A percentile compares a stretch with the other conserved stretches of the same genome.
Evolutionary conservation across 768 basidiomycete genomes (phyloP).

Genomic region (Austroboletus eburneus): DNA sequence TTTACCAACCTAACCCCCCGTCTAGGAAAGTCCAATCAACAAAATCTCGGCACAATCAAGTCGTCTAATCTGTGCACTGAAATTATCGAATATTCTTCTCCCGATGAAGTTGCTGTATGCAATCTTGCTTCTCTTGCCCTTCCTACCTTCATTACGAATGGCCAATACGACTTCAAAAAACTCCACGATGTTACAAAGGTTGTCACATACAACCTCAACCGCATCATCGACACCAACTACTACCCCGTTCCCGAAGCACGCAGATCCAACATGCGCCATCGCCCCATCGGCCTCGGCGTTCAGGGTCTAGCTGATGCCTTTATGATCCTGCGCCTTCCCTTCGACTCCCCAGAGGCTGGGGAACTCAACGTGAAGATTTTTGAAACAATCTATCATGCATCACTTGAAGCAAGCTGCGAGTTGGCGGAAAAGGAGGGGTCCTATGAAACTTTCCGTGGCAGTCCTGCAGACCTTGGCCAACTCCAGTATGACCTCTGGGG

Average conservation of each 20-base stretch:
- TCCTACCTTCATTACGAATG: conserved; percentile 82
- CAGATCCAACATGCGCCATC: conserved; percentile 93
- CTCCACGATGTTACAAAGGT: conserved; percentile 93
- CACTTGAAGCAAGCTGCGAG: conserved; percentile 87
- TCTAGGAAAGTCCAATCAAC: conserved; percentile 95
- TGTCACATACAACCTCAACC: conserved; percentile 89
- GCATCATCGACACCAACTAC: conserved; percentile 92
- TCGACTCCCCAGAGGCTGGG: conserved; percentile 85
- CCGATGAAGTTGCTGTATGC: conserved; percentile 97
- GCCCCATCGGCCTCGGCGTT: conserved; percentile 96
- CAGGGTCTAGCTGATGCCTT: conserved; percentile 98
- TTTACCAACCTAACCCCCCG: not conserved
- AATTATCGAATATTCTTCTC: conserved; percentile 96
- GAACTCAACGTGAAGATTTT: conserved; percentile 93
- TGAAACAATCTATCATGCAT: conserved; percentile 97
- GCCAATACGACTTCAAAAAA: conserved; percentile 89
- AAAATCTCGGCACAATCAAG: conserved; percentile 98
- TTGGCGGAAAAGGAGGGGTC: conserved; percentile 74
- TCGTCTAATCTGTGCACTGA: conserved; percentile 99
- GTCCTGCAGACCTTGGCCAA: conserved; percentile 82
- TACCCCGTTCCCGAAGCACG: conserved; percentile 92
- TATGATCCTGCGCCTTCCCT: conserved; percentile 95
- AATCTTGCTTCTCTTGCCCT: conserved; percentile 97
- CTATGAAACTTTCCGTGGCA: conserved; percentile 88
- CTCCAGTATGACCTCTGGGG: conserved; percentile 97